These are phyloP conservation scores for Xylaria sp. DNA, from an alignment of 2,329 filamentous ascomycete genomes.

Conservation along the genomic window DNA sequence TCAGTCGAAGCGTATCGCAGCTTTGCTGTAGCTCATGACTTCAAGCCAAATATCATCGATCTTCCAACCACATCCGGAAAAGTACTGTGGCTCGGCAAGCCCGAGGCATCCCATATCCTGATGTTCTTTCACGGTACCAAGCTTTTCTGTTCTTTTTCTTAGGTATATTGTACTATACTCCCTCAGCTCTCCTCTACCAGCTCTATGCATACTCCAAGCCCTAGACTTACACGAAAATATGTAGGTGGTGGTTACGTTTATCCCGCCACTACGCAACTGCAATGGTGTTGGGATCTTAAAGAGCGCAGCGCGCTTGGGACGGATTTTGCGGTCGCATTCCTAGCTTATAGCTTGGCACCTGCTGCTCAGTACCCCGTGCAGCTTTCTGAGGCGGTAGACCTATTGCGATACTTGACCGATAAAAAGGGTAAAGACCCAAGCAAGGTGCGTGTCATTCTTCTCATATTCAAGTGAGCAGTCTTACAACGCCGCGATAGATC, in stretches of 20 bases:
- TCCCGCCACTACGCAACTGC: background rate
- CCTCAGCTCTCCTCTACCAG: too few relatives aligned
- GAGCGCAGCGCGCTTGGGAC: background rate
- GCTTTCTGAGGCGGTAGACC: background rate
- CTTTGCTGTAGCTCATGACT: background rate
- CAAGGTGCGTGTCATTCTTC: background rate
- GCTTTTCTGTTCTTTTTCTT: too few relatives aligned
- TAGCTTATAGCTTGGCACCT: constrained; percentile 7
- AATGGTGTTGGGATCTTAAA: constrained; percentile 5
- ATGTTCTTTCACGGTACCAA: background rate
- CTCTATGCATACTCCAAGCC: too few relatives aligned
- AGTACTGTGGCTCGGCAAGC: background rate
- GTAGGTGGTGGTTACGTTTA: constrained; percentile 2
- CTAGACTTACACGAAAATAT: background rate
- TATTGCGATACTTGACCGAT: background rate
- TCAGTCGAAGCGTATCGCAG: background rate
- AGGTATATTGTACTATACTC: too few relatives aligned
- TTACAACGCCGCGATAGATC: background rate
- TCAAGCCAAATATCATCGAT: background rate
- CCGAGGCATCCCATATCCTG: background rate
- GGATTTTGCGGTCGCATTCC: background rate
- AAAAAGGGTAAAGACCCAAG: background rate
- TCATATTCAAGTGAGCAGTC: background rate
- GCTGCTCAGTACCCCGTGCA: background rate
- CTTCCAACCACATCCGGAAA: background rate